Evolutionary conservation across 2,329 filamentous ascomycete species (phyloP), one percentile per base, ranked within the genome.

Genomic region (Aureobasidium mangrovei): DNA sequence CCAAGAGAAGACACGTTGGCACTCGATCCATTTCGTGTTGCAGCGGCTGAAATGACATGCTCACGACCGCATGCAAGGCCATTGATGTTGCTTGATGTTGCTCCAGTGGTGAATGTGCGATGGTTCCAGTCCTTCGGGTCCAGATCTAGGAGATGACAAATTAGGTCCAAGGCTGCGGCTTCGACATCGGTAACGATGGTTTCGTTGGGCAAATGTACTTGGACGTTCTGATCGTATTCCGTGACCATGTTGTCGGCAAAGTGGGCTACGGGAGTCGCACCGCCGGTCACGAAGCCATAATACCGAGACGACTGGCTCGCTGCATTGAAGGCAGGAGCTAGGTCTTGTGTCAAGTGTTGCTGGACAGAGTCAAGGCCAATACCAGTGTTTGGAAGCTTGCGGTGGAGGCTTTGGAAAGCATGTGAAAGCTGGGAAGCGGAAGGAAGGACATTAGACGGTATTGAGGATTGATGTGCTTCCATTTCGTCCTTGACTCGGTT

Each of bases 231-330:
- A 66, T 96, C 91, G 57, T 85, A 79, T 7, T 81, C 78, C 4
- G 84, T 84, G 57, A 91, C 89, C n/a, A 95, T 71, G 59, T 89
- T 86, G 67, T 96, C 91, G 1, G 89, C 91, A 53, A 88, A 80
- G 61, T 85, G 78, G 32, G 90, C 90, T 27, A 89, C 82, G 4
- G 89, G 88, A 0, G 91, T 86, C 6, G 78, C 76, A 10, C 88
- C 86, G 42, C 91, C 91, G 0, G 85, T 95, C 4, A 96, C 86
- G 67, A 96, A 95, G 56, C 89, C 91, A 67, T 88, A 94, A 74
- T 94, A 95, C 53, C 82, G 81, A 8, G 81, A 69, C 41, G 79
- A 82, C 40, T 79, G 76, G 60, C 81, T 83, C 63, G 82, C 79
- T 12, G 76, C 78, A 61, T 84, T 89, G 56, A 93, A 77, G 1